Conservation (phyloP, 768 basidiomycete genomes). For the Xerocomellus chrysenteron region DNA sequence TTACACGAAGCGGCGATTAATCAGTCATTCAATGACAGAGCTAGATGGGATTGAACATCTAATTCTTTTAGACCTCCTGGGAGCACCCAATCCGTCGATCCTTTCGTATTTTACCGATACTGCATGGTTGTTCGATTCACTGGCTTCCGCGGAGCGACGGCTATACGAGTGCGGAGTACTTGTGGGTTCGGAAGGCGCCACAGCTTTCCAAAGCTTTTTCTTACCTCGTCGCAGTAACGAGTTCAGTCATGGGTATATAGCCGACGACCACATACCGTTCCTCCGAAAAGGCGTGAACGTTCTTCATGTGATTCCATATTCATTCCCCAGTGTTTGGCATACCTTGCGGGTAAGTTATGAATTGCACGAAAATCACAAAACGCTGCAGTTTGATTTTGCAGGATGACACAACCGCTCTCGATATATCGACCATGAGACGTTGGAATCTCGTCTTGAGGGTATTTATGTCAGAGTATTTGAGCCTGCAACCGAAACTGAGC, state of each 20-base stretch:
- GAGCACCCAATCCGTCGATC: conserved; percentile 70
- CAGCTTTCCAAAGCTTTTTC: conserved; percentile 67
- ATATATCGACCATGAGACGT: conserved; percentile 78
- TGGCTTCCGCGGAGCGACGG: conserved; percentile 69
- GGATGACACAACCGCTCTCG: conserved; percentile 89
- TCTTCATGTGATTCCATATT: conserved; percentile 85
- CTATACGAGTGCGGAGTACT: conserved; percentile 68
- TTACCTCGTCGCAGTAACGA: conserved; percentile 41
- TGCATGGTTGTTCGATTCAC: conserved; percentile 86
- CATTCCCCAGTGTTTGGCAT: conserved; percentile 93
- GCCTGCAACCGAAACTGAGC: conserved; percentile 52
- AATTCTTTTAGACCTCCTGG: conserved; percentile 90
- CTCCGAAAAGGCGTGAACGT: conserved; percentile 77
- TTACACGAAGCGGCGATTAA: conserved; percentile 56
- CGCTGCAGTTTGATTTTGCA: conserved; percentile 30
- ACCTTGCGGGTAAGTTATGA: conserved; percentile 55
- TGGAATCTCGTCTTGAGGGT: conserved; percentile 90
- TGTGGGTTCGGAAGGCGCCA: conserved; percentile 41
- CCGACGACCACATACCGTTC: conserved; percentile 95
- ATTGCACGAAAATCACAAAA: not conserved
- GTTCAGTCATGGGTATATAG: conserved; percentile 58
- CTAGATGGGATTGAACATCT: conserved; percentile 85
- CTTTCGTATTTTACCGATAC: conserved; percentile 84
- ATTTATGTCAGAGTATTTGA: conserved; percentile 88
- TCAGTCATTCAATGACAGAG: conserved; percentile 55